Base-by-base conservation (phyloP, 345 rosid genomes). In the Moricandia arvensis region DNA sequence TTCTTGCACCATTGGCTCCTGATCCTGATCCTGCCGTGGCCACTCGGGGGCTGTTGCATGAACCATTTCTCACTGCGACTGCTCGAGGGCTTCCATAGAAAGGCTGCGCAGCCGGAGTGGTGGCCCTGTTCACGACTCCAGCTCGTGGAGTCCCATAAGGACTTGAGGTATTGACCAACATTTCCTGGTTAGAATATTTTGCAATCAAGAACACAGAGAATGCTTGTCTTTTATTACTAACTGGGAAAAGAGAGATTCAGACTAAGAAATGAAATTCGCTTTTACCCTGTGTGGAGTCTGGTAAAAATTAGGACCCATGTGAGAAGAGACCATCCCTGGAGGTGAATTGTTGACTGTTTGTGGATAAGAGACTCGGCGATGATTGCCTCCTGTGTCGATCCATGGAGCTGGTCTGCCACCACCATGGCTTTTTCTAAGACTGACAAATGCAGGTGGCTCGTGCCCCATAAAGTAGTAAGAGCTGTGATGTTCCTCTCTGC, bases 401-500 rank as follows among this genome's bases (percentile, higher is more conserved):
- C 80, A 68, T 21, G 86, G 73, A 51, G 76, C 75, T 72, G 80
- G 80, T 74, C 75, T 74, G 59, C 75, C 69, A 57, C 79, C 79
- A 81, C 81, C 83, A 77, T 80, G 77, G 82, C 82, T 82, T 70
- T 71, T 81, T 68, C 85, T 79, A 61, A 81, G 73, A 71, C 59
- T 81, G 37, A 58, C 43, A 84, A 60, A 75, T 67, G 82, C 75
- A 8, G 83, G 80, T 49, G 87, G 82, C 11, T 87, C 85, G 57
- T 83, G 83, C 76, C 91, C 82, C 75, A 83, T 78, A 51, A 81
- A 79, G 79, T 84, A 86, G 75, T 87, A 87, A 47, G 95, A 87
- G 59, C 90, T 87, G 64, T 80, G 88, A 73, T 85, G 90, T 82
- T 89, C 92, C 80, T 86, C 90, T 80, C 86, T 78, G 73, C 91